Conservation (phyloP, 1,284 basidiomycete species). For the Nidula niveotomentosa region DNA sequence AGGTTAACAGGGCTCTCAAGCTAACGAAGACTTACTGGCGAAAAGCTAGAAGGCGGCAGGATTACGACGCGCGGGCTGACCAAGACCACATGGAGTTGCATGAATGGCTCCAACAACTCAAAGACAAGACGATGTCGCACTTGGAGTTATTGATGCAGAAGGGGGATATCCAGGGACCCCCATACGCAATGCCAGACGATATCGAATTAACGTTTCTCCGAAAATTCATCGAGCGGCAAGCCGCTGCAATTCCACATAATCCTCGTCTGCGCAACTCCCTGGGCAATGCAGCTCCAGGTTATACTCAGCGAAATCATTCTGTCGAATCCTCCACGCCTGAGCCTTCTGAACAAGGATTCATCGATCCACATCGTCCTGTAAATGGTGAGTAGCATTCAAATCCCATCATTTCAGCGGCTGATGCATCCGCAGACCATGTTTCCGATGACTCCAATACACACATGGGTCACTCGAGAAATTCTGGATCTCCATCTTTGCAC, state of each 20-base stretch:
- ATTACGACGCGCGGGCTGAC: conserved; percentile 78
- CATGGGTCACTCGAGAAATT: conserved; percentile 27
- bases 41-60: conserved; percentile 72
- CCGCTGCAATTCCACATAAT: conserved; percentile 69
- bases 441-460: conserved; percentile 33
- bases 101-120: conserved; percentile 80
- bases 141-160: conserved; percentile 82
- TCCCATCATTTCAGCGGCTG: neutral
- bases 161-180: conserved; percentile 78
- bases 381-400: conserved; percentile 31
- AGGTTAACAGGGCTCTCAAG: conserved; percentile 76
- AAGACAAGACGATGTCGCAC: conserved; percentile 84
- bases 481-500: conserved; percentile 36
- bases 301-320: conserved; percentile 42
- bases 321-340: conserved; percentile 55
- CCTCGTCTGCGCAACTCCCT: conserved; percentile 62
- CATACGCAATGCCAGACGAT: conserved; percentile 76
- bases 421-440: conserved; percentile 21
- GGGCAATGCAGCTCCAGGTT: conserved; percentile 29
- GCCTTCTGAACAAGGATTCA: conserved; percentile 46
- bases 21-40: conserved; percentile 82
- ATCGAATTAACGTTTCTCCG: conserved; percentile 73
- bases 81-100: conserved; percentile 85
- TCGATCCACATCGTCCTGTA: conserved; percentile 36
- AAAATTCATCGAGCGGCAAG: conserved; percentile 77